These are phyloP conservation scores for Cytospora chrysosperma DNA, from an alignment of 2,329 filamentous ascomycete genomes.

Conservation along the genomic window DNA sequence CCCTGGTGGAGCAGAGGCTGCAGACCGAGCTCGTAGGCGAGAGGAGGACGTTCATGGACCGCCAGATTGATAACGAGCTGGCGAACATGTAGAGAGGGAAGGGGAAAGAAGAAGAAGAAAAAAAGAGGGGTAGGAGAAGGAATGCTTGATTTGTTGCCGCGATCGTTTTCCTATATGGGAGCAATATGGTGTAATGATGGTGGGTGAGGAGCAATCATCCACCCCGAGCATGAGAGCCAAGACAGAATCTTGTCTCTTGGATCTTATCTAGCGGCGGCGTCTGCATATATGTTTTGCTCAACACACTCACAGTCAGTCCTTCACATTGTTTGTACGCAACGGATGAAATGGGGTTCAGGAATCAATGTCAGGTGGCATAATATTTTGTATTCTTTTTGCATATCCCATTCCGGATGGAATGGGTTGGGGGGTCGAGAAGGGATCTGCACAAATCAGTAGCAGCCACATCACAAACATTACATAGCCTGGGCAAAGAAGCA, in stretches of 20 bases:
- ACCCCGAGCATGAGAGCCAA: conserved; percentile 9
- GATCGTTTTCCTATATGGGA: conserved; percentile 3
- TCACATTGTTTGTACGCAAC: conserved; percentile 10
- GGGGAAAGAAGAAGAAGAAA: too few species aligned
- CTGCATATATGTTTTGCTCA: conserved; percentile 6
- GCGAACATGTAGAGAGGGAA: conserved; percentile 84
- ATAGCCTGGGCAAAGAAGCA: not conserved
- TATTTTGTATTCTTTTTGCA: too few species aligned
- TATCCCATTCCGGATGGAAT: not conserved
- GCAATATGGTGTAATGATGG: conserved; percentile 13
- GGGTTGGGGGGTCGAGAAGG: conserved; percentile 7
- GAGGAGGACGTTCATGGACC: conserved; percentile 83
- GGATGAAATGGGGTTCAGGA: not conserved
- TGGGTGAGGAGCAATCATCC: not conserved
- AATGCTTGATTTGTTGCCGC: not conserved
- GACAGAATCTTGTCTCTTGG: not conserved
- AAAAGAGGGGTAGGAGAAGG: not conserved
- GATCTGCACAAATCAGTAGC: not conserved
- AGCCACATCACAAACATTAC: too few species aligned
- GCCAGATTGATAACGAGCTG: conserved; percentile 88
- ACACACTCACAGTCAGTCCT: conserved; percentile 12
- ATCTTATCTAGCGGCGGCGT: conserved; percentile 18
- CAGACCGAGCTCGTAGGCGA: conserved; percentile 87
- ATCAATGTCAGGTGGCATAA: conserved; percentile 8
- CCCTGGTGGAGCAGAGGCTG: conserved; percentile 87